Percentiles rank a stretch among this genome's conserved stretches.
phyloP scores from a whole-genome alignment of 805 yeast species.

The Cyberlindnera xylosilytica region DNA sequence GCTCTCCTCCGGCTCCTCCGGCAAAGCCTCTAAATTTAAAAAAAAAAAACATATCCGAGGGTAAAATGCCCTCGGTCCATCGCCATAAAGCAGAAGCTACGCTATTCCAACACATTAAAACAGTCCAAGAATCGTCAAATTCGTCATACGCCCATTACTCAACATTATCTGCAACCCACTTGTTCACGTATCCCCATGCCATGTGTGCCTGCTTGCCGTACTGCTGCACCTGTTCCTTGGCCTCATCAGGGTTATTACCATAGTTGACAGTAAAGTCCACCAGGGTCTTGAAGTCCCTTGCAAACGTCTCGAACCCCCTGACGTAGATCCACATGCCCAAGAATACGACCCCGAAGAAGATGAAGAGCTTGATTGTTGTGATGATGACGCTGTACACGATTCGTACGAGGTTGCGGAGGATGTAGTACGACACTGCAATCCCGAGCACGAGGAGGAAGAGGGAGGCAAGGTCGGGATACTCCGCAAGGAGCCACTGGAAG shows the following conservation, averaged over 20 bases:
- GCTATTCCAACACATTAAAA: no score
- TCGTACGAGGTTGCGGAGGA: constrained; percentile 28
- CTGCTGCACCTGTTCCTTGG: neutral
- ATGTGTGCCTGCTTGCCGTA: neutral
- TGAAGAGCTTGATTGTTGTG: constrained; percentile 28
- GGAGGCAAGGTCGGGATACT: constrained; percentile 32
- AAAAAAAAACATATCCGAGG: no score
- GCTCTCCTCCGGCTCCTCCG: neutral
- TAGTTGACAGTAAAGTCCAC: constrained; percentile 5
- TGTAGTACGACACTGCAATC: constrained; percentile 25
- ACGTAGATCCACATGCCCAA: constrained; percentile 29
- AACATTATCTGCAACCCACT: neutral
- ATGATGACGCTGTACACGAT: constrained; percentile 20
- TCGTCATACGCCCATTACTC: neutral
- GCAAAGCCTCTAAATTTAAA: no score
- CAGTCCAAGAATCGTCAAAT: neutral
- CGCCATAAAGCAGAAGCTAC: no score
- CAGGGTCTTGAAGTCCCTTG: constrained; percentile 44
- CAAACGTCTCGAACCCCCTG: constrained; percentile 33
- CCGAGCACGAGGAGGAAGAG: constrained; percentile 20
- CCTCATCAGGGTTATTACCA: neutral
- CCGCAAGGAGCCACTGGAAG: constrained; percentile 22
- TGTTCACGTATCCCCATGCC: neutral
- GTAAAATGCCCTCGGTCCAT: no score
- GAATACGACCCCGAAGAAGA: constrained; percentile 19